Conservation (phyloP, 495 filamentous ascomycete species). For the Pseudevernia furfuracea region DNA sequence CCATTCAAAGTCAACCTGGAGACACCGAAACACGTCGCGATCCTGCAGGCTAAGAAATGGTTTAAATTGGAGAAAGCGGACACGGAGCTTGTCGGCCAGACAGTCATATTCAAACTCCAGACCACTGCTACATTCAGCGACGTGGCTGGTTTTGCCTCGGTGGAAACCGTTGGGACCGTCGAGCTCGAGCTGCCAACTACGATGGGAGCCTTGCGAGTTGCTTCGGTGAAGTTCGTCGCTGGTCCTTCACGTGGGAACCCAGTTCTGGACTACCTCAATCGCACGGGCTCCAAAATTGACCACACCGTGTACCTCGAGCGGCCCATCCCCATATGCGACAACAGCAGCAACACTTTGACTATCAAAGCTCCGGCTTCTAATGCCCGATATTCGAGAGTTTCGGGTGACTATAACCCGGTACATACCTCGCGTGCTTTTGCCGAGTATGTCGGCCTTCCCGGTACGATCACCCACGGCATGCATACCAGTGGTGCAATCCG, state of each 20-base stretch:
- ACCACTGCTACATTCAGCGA: not conserved
- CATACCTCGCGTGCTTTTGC: constrained; percentile 31
- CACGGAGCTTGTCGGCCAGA: not conserved
- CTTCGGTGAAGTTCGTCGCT: not conserved
- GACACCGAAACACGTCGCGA: not conserved
- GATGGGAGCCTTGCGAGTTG: not conserved
- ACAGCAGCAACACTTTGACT: too few species aligned
- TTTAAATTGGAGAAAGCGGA: not conserved
- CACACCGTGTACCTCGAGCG: not conserved
- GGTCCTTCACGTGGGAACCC: not conserved
- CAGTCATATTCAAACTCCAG: not conserved
- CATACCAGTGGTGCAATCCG: constrained; percentile 17
- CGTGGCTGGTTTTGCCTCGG: not conserved
- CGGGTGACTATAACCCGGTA: constrained; percentile 35
- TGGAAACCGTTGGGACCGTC: not conserved
- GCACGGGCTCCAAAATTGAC: not conserved
- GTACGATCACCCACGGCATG: constrained; percentile 36
- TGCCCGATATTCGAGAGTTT: constrained; percentile 27
- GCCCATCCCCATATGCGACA: not conserved
- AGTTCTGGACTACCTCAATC: not conserved
- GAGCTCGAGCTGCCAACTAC: not conserved
- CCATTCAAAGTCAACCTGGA: constrained; percentile 3
- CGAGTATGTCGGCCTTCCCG: constrained; percentile 28
- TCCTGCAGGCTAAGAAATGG: not conserved
- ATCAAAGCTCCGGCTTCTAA: constrained; percentile 28